These are phyloP conservation scores for Volvox carteri DNA, from an alignment of 163 green algal genomes.

Conservation along the genomic window DNA sequence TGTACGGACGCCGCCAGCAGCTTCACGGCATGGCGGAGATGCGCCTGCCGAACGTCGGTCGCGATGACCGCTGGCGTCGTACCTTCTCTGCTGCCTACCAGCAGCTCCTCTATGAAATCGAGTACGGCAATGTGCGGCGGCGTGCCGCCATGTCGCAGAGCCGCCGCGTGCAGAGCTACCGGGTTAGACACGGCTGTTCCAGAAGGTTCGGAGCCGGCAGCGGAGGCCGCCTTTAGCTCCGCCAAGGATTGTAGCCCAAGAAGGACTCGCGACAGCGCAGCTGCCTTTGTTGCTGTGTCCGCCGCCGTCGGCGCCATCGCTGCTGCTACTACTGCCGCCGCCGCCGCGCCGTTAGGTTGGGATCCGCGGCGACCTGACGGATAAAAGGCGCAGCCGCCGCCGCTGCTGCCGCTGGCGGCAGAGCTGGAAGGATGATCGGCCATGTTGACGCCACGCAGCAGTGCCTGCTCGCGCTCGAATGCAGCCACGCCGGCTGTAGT, in stretches of 20 bases:
- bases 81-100: constrained; percentile 1
- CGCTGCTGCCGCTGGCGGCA: neutral
- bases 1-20: constrained; percentile 33
- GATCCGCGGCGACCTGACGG: neutral
- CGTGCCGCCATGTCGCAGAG: constrained; percentile 4
- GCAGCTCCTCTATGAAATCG: neutral
- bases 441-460: neutral
- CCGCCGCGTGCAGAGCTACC: neutral
- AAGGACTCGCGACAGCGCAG: neutral
- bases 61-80: neutral
- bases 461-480: neutral
- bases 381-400: too few species aligned
- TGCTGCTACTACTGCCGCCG: neutral
- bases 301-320: neutral
- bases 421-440: neutral
- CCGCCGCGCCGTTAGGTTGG: neutral
- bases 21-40: constrained; percentile 18
- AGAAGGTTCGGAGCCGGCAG: neutral
- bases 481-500: neutral
- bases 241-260: constrained; percentile 17
- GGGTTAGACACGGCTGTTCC: neutral
- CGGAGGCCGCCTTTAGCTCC: neutral
- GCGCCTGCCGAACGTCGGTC: neutral
- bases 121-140: constrained; percentile 15
- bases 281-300: neutral